Evolutionary conservation across 116 monocot species (phyloP).

Genomic region (Dioscorea cayenensis): DNA sequence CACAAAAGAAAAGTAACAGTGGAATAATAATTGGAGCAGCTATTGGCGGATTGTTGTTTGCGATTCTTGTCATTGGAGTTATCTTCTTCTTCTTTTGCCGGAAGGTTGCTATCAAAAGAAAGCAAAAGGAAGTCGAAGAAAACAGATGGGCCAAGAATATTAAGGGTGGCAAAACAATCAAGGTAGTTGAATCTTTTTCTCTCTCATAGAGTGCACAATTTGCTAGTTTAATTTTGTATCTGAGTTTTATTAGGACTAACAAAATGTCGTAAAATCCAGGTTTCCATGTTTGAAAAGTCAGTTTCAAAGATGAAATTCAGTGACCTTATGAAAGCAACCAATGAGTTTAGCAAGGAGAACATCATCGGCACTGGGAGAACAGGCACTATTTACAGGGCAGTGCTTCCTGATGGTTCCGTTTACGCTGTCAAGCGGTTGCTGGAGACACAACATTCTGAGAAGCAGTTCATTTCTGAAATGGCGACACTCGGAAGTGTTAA

Average conservation of each 20-base stretch:
- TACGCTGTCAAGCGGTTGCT: slow-evolving; percentile 55
- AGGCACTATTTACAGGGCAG: slow-evolving; percentile 58
- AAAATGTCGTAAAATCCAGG: slow-evolving; percentile 15
- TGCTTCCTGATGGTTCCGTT: slow-evolving; percentile 42
- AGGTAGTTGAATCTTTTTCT: slow-evolving; percentile 21
- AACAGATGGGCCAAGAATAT: slow-evolving; percentile 63
- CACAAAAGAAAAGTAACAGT: slow-evolving; percentile 21
- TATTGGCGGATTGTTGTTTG: slow-evolving; percentile 33
- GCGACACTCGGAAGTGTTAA: slow-evolving; percentile 46
- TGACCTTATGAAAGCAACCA: slow-evolving; percentile 56
- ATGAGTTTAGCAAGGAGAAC: slow-evolving; percentile 50
- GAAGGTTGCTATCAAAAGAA: slow-evolving; percentile 45
- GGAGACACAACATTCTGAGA: slow-evolving; percentile 47
- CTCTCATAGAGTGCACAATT: background rate
- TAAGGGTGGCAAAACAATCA: slow-evolving; percentile 45
- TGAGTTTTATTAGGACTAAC: no score
- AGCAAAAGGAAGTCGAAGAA: slow-evolving; percentile 36
- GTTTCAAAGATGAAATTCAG: slow-evolving; percentile 60
- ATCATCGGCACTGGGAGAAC: slow-evolving; percentile 55
- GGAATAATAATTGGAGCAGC: slow-evolving; percentile 48
- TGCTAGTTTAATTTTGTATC: no score
- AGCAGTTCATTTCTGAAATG: slow-evolving; percentile 59
- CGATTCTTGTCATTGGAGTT: slow-evolving; percentile 34
- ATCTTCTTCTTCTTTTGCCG: slow-evolving; percentile 35
- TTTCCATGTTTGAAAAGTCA: slow-evolving; percentile 58